phyloP scores from a whole-genome alignment of 805 yeast species.

The Isabelozyma rhagii region DNA sequence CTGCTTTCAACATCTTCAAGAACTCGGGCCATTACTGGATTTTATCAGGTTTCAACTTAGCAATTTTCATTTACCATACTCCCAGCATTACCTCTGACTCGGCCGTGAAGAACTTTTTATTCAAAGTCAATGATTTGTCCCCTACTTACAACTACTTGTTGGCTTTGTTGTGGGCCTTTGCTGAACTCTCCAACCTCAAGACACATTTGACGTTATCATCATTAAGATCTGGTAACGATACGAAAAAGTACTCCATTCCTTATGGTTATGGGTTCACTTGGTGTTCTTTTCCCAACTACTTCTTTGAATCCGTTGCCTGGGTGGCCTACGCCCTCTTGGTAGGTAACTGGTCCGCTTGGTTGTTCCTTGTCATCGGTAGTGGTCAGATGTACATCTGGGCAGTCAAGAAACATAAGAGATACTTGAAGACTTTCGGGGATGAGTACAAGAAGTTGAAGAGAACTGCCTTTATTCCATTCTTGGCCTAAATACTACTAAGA shows the following conservation, averaged over 20 bases:
- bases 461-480: constrained; percentile 68
- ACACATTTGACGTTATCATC: constrained; percentile 66
- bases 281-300: constrained; percentile 92
- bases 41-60: constrained; percentile 66
- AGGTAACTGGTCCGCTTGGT: constrained; percentile 72
- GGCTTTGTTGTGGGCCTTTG: constrained; percentile 48
- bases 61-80: constrained; percentile 45
- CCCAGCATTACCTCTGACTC: constrained; percentile 3
- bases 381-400: constrained; percentile 94
- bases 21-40: constrained; percentile 92
- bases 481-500: constrained; percentile 37
- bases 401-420: constrained; percentile 71
- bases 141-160: constrained; percentile 24
- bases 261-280: constrained; percentile 77
- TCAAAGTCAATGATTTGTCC: constrained; percentile 45
- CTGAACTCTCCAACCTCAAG: constrained; percentile 69
- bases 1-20: constrained; percentile 78
- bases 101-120: constrained; percentile 26
- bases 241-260: constrained; percentile 63
- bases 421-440: constrained; percentile 66
- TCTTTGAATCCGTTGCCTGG: constrained; percentile 84
- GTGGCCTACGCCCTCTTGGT: constrained; percentile 62
- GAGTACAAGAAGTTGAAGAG: constrained; percentile 78
- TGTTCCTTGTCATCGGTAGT: constrained; percentile 69
- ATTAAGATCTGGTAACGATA: constrained; percentile 51